Conservation (phyloP, 371 early-diverging fungal genomes). For the Lichtheimia hyalospora region DNA sequence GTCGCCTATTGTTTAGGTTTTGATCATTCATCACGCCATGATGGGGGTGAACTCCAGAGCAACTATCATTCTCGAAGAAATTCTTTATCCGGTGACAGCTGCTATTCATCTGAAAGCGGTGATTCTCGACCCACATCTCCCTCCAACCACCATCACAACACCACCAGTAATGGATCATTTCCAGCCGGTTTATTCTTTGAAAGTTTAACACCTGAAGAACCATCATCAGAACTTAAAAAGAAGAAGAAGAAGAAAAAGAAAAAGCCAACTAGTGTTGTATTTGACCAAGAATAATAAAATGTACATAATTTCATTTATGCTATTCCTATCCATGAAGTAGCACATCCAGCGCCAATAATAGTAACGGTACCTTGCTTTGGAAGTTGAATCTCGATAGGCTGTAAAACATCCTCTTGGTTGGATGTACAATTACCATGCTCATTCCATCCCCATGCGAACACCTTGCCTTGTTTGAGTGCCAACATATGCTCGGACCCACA, state of each 20-base stretch:
- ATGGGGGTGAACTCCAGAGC: neutral
- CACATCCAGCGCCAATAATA: slow-evolving; percentile 21
- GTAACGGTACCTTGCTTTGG: slow-evolving; percentile 6
- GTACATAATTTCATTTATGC: neutral
- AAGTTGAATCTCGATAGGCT: neutral
- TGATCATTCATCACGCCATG: slow-evolving; percentile 13
- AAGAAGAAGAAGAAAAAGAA: slow-evolving; percentile 31
- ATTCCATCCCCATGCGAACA: slow-evolving; percentile 89
- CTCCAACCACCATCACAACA: slow-evolving; percentile 1
- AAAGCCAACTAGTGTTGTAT: slow-evolving; percentile 1
- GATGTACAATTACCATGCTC: slow-evolving; percentile 87
- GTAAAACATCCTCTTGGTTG: slow-evolving; percentile 25
- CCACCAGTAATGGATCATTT: slow-evolving; percentile 10
- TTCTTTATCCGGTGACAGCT: slow-evolving; percentile 24
- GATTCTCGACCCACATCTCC: slow-evolving; percentile 19
- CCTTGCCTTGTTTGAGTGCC: slow-evolving; percentile 44
- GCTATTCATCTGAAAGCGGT: slow-evolving; percentile 12
- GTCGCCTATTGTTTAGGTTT: slow-evolving; percentile 49
- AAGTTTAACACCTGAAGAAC: slow-evolving; percentile 29
- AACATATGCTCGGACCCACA: slow-evolving; percentile 85
- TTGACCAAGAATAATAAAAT: neutral
- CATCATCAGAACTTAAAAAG: slow-evolving; percentile 10
- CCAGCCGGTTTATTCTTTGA: slow-evolving; percentile 29
- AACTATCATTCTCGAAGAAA: slow-evolving; percentile 11
- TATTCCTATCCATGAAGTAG: slow-evolving; percentile 23